Evolutionary conservation across 352 stramenopile genomes (phyloP).

Genomic region (Globisporangium nodosum): DNA sequence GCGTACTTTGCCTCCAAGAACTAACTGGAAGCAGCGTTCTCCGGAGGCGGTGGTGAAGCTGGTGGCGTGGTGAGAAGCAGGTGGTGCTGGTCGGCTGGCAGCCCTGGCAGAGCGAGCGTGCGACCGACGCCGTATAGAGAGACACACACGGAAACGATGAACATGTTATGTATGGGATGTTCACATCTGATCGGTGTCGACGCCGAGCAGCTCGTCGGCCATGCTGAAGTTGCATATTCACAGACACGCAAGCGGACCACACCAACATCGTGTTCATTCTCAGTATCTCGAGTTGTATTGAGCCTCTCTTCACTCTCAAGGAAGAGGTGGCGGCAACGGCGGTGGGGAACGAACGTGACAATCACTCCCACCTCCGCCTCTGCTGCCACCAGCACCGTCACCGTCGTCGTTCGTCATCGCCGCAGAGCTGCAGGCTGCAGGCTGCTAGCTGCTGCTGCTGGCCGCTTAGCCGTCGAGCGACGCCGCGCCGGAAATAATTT

Average conservation of each 20-base stretch:
- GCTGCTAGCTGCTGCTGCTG: not conserved
- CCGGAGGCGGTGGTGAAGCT: not conserved
- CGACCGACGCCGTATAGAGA: not conserved
- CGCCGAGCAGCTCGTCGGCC: too few relatives aligned
- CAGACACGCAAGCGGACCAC: not conserved
- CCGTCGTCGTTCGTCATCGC: not conserved
- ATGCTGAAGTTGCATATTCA: too few relatives aligned
- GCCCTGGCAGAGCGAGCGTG: too few relatives aligned
- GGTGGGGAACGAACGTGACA: too few relatives aligned
- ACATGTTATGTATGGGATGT: too few relatives aligned
- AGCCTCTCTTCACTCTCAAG: not conserved
- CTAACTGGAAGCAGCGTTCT: not conserved
- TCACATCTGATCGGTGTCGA: too few relatives aligned
- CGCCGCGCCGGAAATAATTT: conserved; percentile 97
- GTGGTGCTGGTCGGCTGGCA: too few relatives aligned
- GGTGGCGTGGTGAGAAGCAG: too few relatives aligned
- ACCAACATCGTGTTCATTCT: not conserved
- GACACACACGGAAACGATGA: not conserved
- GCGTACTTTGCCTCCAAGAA: conserved; percentile 55
- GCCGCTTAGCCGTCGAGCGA: conserved; percentile 85
- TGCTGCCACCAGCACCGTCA: not conserved
- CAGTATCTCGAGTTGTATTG: conserved; percentile 1
- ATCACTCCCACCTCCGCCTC: not conserved
- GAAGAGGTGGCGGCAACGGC: too few relatives aligned
- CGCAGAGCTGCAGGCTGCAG: too few relatives aligned